Evolutionary conservation across 169 alveolate genomes (phyloP).

Genomic region (Plasmodium gaboni): DNA sequence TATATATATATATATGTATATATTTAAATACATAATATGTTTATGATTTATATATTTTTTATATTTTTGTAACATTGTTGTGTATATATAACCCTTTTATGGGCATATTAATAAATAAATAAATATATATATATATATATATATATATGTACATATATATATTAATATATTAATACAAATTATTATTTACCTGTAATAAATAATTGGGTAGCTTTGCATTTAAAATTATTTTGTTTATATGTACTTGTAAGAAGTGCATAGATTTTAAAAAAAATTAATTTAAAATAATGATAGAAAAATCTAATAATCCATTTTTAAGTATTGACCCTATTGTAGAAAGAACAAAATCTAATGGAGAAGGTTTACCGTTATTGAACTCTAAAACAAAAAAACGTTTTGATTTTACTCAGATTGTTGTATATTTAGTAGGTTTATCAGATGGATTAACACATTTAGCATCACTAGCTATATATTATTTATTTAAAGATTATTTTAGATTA

Average conservation of each 20-base stretch:
- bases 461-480: constrained; percentile 89
- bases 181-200: too few species aligned
- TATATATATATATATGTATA: too few species aligned
- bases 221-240: not conserved
- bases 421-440: constrained; percentile 92
- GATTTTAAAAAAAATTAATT: not conserved
- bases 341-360: constrained; percentile 31
- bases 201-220: not conserved
- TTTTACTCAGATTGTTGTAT: constrained; percentile 78
- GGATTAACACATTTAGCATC: constrained; percentile 92
- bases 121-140: too few species aligned
- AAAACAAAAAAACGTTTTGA: constrained; percentile 24
- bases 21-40: too few species aligned
- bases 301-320: constrained; percentile 50
- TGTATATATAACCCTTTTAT: too few species aligned
- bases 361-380: constrained; percentile 25
- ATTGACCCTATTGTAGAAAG: constrained; percentile 71
- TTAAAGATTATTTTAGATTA: constrained; percentile 88
- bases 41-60: too few species aligned
- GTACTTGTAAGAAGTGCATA: not conserved
- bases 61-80: too few species aligned
- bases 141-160: too few species aligned
- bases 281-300: constrained; percentile 52
- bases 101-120: too few species aligned
- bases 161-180: too few species aligned